Evolutionary conservation across 2,329 filamentous ascomycete genomes (phyloP), one percentile per base, ranked within the genome.

Genomic region (Didymella pinodella): DNA sequence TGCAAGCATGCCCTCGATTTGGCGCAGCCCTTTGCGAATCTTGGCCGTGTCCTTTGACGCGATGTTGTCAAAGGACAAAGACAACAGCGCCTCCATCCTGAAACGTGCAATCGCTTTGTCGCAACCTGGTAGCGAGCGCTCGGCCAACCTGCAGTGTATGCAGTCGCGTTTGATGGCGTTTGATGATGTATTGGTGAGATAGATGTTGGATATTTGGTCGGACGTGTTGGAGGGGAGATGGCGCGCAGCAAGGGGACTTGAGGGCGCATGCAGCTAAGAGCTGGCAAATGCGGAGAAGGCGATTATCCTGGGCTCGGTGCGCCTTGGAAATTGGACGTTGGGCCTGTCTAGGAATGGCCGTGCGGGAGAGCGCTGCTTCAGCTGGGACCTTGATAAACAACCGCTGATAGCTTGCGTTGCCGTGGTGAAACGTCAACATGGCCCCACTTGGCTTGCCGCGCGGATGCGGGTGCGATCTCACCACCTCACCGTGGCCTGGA

Each of bases 1-100:
- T 22, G 94, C 94, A 49, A 98, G 86, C 45, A 98, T 85, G 31
- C 93, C 93, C 80, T 98, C 94, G 64, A 98, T 92, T 80, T 97
- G 94, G 67, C 92, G 90, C 66, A 98, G 81, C 50, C 94, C 95
- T 81, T 97, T 98, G 69, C 92, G 90, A 74, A 98, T 91, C 81
- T 97, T 97, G 76, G 85, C 84, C 57, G 89, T 88, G 71, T 97
- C 93, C 77, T 93, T 93, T 48, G 93, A 97, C 61, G 93, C 96
- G 65, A 97, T 89, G 79, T 96, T 96, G 82, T 97, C 93, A 79
- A 98, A 98, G 61, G 94, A 93, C 76, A 96, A 88, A 44, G 92
- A 96, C 55, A 98, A 84, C 28, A 98, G 86, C 51, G 91, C 88
- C 82, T 98, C 95, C 95, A 98, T 98, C 51, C 67, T 63, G 67